Evolutionary conservation across 805 yeast species (phyloP).

Genomic region (Lipomyces spencermartinsiae): DNA sequence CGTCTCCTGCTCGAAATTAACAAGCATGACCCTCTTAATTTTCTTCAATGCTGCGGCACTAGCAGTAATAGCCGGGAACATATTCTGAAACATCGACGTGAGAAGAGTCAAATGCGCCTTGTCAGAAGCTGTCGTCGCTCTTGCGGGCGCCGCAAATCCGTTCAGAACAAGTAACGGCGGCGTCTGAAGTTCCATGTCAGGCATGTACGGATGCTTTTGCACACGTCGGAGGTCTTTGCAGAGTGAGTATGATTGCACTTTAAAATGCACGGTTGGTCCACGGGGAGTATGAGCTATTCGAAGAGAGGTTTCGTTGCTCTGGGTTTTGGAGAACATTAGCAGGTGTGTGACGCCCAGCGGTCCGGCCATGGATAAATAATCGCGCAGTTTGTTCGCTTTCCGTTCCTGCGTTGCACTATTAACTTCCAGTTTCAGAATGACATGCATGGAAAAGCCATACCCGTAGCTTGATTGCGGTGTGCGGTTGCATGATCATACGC

Average conservation of each 20-base stretch:
- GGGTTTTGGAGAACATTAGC: constrained; percentile 83
- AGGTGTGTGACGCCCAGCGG: constrained; percentile 92
- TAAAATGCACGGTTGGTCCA: constrained; percentile 92
- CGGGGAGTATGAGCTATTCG: constrained; percentile 87
- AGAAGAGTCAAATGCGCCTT: constrained; percentile 57
- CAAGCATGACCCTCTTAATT: constrained; percentile 83
- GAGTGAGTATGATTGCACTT: constrained; percentile 75
- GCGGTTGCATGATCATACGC: constrained; percentile 92
- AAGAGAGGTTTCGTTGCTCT: constrained; percentile 76
- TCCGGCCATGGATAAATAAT: constrained; percentile 98
- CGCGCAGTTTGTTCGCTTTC: constrained; percentile 83
- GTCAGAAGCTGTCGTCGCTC: constrained; percentile 65
- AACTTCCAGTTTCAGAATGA: background rate
- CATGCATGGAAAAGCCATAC: constrained; percentile 14
- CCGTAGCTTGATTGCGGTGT: constrained; percentile 85
- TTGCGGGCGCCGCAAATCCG: constrained; percentile 75
- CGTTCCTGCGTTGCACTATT: constrained; percentile 58
- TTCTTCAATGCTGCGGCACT: constrained; percentile 73
- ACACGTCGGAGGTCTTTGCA: constrained; percentile 77
- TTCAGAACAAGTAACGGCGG: constrained; percentile 94
- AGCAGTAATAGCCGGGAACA: constrained; percentile 95
- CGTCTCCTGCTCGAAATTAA: constrained; percentile 72
- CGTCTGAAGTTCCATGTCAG: constrained; percentile 60
- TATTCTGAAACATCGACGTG: constrained; percentile 89
- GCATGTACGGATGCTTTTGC: constrained; percentile 78